Evolutionary conservation across 768 basidiomycete genomes (phyloP).

Genomic region (Auricularia cornea): DNA sequence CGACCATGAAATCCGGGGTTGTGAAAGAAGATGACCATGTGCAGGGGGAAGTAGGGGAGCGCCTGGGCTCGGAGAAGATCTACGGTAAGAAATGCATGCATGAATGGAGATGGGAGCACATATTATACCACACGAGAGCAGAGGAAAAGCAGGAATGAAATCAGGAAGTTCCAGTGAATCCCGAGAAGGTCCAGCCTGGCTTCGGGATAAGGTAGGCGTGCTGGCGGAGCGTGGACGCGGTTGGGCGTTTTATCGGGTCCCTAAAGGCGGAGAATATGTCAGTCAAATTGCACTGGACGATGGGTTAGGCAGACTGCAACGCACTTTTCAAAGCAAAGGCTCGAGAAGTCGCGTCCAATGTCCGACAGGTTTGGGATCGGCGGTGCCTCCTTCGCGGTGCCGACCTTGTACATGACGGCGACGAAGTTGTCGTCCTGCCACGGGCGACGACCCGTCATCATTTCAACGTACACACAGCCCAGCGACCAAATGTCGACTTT

Average conservation of each 20-base stretch:
- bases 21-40: too few relatives aligned
- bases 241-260: conserved; percentile 77
- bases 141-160: background rate
- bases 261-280: conserved; percentile 80
- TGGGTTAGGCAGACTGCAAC: conserved; percentile 17
- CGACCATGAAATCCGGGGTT: too few relatives aligned
- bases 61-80: too few relatives aligned
- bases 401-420: conserved; percentile 82
- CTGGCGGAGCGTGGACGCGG: conserved; percentile 64
- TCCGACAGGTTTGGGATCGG: conserved; percentile 78
- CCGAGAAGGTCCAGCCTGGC: conserved; percentile 66
- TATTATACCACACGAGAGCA: too few relatives aligned
- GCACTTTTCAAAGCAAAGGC: conserved; percentile 83
- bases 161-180: conserved; percentile 25
- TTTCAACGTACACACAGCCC: conserved; percentile 41
- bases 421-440: conserved; percentile 72
- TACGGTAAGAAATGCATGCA: too few relatives aligned
- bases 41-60: too few relatives aligned
- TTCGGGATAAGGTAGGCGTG: conserved; percentile 73
- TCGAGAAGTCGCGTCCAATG: conserved; percentile 78
- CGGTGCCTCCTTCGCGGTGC: conserved; percentile 74
- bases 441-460: conserved; percentile 37
- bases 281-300: background rate
- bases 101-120: too few relatives aligned
- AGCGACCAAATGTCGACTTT: conserved; percentile 43